These are phyloP conservation scores for Lactifluus hygrophoroides DNA, from an alignment of 768 basidiomycete genomes.

Conservation along the genomic window DNA sequence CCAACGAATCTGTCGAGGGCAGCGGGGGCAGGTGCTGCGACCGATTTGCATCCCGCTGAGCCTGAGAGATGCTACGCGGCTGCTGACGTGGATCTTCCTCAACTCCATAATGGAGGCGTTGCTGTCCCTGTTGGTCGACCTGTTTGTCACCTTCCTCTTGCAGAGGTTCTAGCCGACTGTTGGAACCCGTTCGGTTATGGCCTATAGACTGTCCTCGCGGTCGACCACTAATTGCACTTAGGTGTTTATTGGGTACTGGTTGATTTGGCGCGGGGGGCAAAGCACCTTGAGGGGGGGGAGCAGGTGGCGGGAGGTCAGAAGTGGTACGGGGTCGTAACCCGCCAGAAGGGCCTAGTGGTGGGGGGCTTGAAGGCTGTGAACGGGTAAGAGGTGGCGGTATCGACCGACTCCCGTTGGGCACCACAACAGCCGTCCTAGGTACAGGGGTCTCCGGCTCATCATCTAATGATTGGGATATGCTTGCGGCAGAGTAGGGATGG, in stretches of 20 bases:
- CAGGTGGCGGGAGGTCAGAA: conserved; percentile 55
- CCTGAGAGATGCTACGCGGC: conserved; percentile 13
- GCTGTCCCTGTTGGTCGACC: conserved; percentile 29
- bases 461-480: conserved; percentile 4
- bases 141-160: conserved; percentile 46
- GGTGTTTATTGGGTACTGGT: conserved; percentile 26
- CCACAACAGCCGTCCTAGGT: background rate
- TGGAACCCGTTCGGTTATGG: conserved; percentile 50
- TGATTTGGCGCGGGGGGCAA: conserved; percentile 50
- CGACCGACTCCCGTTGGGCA: conserved; percentile 7
- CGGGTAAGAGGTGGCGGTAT: conserved; percentile 22
- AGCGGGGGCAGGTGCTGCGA: conserved; percentile 41
- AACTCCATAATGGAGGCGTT: conserved; percentile 25
- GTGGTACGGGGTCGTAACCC: conserved; percentile 40
- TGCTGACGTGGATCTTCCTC: conserved; percentile 24
- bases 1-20: conserved; percentile 58
- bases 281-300: conserved; percentile 53
- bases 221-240: conserved; percentile 31
- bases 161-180: conserved; percentile 47
- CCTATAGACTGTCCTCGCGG: conserved; percentile 42
- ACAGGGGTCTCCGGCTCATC: conserved; percentile 16
- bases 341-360: conserved; percentile 7
- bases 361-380: conserved; percentile 21
- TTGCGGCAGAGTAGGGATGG: conserved; percentile 23
- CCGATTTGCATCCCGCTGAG: conserved; percentile 11